A percentile compares a stretch with the other conserved stretches of the same genome.
Evolutionary conservation across 2,329 filamentous ascomycete genomes (phyloP).

Genomic region (Apiospora malaysiana): DNA sequence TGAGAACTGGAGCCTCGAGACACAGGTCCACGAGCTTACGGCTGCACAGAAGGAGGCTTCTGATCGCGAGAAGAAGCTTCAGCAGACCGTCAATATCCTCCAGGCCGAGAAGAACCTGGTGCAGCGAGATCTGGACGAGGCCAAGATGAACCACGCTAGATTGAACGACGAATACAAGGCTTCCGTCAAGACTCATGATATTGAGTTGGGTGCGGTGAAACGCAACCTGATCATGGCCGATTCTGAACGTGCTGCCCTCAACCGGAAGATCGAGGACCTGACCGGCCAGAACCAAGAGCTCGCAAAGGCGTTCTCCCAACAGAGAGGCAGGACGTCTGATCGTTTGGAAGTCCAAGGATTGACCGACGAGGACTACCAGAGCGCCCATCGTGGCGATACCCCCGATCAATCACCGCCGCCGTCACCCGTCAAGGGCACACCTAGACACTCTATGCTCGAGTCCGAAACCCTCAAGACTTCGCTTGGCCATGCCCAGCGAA

Average conservation of each 20-base stretch:
- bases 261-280: conserved; percentile 87
- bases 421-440: conserved; percentile 90
- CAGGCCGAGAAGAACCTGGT: conserved; percentile 77
- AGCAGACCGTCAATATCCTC: conserved; percentile 71
- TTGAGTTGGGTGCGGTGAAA: conserved; percentile 83
- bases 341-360: conserved; percentile 63
- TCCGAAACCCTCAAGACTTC: conserved; percentile 95
- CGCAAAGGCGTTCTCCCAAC: conserved; percentile 79
- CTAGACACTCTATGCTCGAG: conserved; percentile 89
- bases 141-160: conserved; percentile 80
- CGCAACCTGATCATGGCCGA: conserved; percentile 81
- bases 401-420: conserved; percentile 90
- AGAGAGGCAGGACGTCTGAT: conserved; percentile 71
- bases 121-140: conserved; percentile 89
- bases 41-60: conserved; percentile 75
- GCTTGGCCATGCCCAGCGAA: conserved; percentile 90
- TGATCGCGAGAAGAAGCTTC: conserved; percentile 84
- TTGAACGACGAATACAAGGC: conserved; percentile 81
- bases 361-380: conserved; percentile 68
- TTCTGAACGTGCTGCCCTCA: conserved; percentile 76
- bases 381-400: conserved; percentile 71
- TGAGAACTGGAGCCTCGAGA: conserved; percentile 97
- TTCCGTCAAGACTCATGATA: conserved; percentile 82
- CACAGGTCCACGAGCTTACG: conserved; percentile 83
- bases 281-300: conserved; percentile 90